phyloP scores from a whole-genome alignment of 2,329 filamentous ascomycete genomes.

The Acephala macrosclerotiorum region DNA sequence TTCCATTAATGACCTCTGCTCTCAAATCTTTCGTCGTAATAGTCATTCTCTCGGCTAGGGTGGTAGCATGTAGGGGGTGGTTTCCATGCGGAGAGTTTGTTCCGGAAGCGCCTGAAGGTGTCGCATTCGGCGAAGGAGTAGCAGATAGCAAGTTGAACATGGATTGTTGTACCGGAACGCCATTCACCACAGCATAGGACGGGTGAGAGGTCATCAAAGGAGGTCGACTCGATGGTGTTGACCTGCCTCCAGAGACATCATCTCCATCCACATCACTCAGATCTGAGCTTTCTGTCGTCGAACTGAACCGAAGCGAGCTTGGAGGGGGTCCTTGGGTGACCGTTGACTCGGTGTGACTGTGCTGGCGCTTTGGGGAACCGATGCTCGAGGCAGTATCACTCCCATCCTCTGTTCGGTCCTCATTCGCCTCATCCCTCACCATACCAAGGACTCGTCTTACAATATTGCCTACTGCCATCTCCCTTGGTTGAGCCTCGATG shows the following conservation, averaged over 20 bases:
- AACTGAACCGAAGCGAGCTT: constrained; percentile 40
- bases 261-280: constrained; percentile 31
- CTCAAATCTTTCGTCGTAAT: constrained; percentile 71
- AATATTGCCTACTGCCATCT: constrained; percentile 94
- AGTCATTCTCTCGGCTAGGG: constrained; percentile 40
- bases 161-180: constrained; percentile 65
- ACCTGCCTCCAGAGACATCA: constrained; percentile 35
- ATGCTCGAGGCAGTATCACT: constrained; percentile 42
- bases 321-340: constrained; percentile 27
- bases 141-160: constrained; percentile 90
- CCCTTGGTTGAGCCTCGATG: constrained; percentile 81
- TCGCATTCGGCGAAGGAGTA: constrained; percentile 59
- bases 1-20: constrained; percentile 91
- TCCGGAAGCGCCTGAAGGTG: constrained; percentile 62
- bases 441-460: constrained; percentile 88
- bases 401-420: constrained; percentile 70
- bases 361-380: constrained; percentile 38
- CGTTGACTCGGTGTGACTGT: constrained; percentile 27
- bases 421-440: constrained; percentile 89
- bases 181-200: constrained; percentile 65
- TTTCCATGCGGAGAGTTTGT: constrained; percentile 55
- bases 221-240: constrained; percentile 56
- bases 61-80: constrained; percentile 35
- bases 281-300: constrained; percentile 31
- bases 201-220: constrained; percentile 67